Evolutionary conservation across 345 rosid species (phyloP), one percentile per base, ranked within the genome.

Genomic region (Hirschfeldia incana): DNA sequence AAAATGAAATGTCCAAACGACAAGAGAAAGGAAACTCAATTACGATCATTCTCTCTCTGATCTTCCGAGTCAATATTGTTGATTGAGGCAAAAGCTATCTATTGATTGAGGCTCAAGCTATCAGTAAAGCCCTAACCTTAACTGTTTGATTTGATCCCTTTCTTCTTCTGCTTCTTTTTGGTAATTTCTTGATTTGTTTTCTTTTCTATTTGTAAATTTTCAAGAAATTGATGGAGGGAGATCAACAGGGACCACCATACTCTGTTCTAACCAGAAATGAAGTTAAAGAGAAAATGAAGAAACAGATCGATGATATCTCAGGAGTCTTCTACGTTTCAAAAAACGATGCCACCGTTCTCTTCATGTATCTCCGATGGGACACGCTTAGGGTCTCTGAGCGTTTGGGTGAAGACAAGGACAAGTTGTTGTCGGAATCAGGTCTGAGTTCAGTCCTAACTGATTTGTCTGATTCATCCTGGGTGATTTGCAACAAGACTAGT

Each of bases 281-380:
- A 3, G 6, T 61, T 36, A 33, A 7, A 30, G 69, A 46, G 6
- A 59, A 46, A 55, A 73, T 73, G 74, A 33, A 26, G 1, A 67
- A 73, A 67, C 21, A 58, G 69, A 60, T 79, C 69, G 32, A 46
- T 10, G 55, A 6, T 1, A 28, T 73, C 65, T 79, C 82, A 1
- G 9, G 60, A 33, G 16, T 72, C 68, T 59, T 72, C 26, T 44
- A 0, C 21, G 13, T 72, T 4, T 34, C 82, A 4, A 67, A 28
- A 44, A 9, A 77, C 3, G 69, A 73, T 5, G 77, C 77, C 39
- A 78, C 77, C 10, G 51, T 78, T 0, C 46, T 78, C 29, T 72
- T 72, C 30, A 57, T 72, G 39, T 7, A 10, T 13, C 53, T 21
- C 13, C 73, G 16, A 33, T 72, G 69, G 77, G 26, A 46, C 69